A percentile compares a stretch with the other conserved stretches of the same genome.
Conservation (phyloP, 768 basidiomycete genomes). For the Suillus weaverae region DNA sequence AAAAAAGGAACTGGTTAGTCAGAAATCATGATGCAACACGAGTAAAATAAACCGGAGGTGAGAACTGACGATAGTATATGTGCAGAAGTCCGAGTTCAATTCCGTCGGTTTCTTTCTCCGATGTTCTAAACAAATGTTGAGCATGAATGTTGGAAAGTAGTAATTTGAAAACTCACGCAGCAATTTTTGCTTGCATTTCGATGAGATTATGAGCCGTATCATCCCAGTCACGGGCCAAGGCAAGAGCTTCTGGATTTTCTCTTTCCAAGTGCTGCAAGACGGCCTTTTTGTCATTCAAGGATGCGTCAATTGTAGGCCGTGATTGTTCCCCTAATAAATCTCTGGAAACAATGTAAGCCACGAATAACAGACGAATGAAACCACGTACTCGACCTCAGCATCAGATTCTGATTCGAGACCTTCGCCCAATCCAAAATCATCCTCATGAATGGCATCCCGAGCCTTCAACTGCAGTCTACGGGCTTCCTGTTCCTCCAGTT, state of each 20-base stretch:
- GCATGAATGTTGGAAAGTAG: background rate
- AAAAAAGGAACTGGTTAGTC: background rate
- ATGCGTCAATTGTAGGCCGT: constrained; percentile 14
- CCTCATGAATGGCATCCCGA: constrained; percentile 67
- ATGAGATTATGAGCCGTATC: constrained; percentile 58
- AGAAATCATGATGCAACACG: background rate
- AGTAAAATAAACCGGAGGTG: constrained; percentile 4
- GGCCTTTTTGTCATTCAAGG: constrained; percentile 57
- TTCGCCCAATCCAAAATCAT: constrained; percentile 84
- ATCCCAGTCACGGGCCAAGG: constrained; percentile 83
- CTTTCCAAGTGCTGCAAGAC: constrained; percentile 71
- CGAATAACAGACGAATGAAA: background rate
- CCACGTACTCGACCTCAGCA: constrained; percentile 30
- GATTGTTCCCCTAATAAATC: constrained; percentile 11
- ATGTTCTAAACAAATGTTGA: constrained; percentile 40
- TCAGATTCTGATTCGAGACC: constrained; percentile 38
- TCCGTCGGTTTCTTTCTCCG: constrained; percentile 48
- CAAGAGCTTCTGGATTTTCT: constrained; percentile 74
- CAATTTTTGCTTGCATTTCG: constrained; percentile 52
- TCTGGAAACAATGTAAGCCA: constrained; percentile 11
- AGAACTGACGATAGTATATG: constrained; percentile 81
- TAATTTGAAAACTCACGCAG: constrained; percentile 41
- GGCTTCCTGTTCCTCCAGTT: constrained; percentile 87
- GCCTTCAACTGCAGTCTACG: constrained; percentile 74
- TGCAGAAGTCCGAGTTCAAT: constrained; percentile 71